Percentiles rank a stretch among this genome's conserved stretches.
These are phyloP conservation scores for Fusarium fujikuroi DNA, from an alignment of 2,329 filamentous ascomycete species.

Conservation along the genomic window DNA sequence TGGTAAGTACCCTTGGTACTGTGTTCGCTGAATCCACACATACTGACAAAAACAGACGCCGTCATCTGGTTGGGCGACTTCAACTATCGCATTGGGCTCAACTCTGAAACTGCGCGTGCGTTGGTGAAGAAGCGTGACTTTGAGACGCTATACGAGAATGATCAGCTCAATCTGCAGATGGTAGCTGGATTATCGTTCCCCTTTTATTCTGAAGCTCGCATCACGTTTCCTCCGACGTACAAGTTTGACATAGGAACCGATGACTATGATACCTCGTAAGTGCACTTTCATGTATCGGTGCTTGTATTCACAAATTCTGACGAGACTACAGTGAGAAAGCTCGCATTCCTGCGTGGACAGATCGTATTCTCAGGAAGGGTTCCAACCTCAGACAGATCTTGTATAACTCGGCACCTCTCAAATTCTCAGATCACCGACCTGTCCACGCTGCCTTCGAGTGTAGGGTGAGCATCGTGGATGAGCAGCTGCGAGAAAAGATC, in stretches of 20 bases:
- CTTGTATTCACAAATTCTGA: constrained; percentile 24
- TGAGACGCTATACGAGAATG: constrained; percentile 86
- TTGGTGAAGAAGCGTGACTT: constrained; percentile 79
- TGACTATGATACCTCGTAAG: constrained; percentile 89
- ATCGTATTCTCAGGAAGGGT: constrained; percentile 90
- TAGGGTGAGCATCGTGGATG: constrained; percentile 82
- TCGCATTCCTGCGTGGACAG: constrained; percentile 96
- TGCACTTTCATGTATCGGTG: not conserved
- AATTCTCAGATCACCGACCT: constrained; percentile 95
- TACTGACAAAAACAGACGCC: constrained; percentile 59
- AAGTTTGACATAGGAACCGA: constrained; percentile 93
- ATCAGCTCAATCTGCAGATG: constrained; percentile 98
- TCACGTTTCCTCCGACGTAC: constrained; percentile 93
- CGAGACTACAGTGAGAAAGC: constrained; percentile 77
- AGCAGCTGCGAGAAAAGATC: constrained; percentile 75
- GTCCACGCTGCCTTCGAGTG: constrained; percentile 92
- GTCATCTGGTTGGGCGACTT: constrained; percentile 98
- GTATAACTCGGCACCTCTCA: constrained; percentile 84
- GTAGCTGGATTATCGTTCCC: constrained; percentile 88
- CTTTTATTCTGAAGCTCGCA: constrained; percentile 89
- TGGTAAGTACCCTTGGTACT: constrained; percentile 57
- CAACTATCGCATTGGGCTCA: constrained; percentile 94
- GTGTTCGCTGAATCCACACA: constrained; percentile 12
- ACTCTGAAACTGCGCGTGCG: constrained; percentile 79
- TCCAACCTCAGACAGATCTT: constrained; percentile 82